Evolutionary conservation across 23 red algal species (phyloP).

Genomic region (Gracilariopsis chorda): DNA sequence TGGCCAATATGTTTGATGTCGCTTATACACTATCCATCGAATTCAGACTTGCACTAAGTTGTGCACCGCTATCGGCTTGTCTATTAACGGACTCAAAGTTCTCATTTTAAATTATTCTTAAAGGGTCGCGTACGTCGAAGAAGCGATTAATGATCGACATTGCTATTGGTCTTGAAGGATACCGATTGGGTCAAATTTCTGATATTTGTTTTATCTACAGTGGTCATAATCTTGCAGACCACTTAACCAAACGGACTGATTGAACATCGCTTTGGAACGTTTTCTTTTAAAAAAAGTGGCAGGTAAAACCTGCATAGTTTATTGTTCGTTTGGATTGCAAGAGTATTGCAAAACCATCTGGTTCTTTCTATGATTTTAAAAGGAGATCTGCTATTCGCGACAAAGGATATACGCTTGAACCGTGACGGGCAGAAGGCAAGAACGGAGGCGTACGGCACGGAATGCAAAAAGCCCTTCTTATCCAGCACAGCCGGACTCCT

Average conservation of each 20-base stretch:
- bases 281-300: neutral
- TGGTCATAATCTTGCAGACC: neutral
- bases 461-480: too few species aligned
- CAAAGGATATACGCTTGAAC: too few species aligned
- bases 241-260: neutral
- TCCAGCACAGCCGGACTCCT: too few species aligned
- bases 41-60: neutral
- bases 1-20: neutral
- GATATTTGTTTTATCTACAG: neutral
- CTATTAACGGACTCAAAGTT: neutral
- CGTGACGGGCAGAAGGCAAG: too few species aligned
- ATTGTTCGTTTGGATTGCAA: too few species aligned
- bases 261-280: neutral
- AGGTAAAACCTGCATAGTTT: neutral
- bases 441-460: too few species aligned
- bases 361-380: too few species aligned
- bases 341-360: too few species aligned
- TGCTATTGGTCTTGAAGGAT: neutral
- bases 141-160: neutral
- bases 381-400: too few species aligned
- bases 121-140: neutral
- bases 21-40: neutral
- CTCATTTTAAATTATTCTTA: neutral
- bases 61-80: too few species aligned
- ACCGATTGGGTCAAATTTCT: neutral